Conservation (phyloP, 2,329 filamentous ascomycete species). For the Aspergillus sp. region DNA sequence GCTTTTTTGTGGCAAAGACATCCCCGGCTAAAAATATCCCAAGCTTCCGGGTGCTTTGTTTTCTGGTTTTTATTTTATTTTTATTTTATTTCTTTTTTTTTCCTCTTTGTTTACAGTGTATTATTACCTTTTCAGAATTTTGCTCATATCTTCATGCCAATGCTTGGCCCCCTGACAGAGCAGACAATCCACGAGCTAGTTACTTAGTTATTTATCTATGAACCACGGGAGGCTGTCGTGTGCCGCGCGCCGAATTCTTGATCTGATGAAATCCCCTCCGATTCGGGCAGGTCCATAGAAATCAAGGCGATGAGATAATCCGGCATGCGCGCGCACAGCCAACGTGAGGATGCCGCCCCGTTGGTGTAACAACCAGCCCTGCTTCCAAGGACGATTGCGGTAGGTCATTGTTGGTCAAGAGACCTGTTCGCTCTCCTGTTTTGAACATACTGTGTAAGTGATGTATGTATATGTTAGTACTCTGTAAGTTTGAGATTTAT, state of each 20-base stretch:
- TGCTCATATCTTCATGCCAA: not conserved
- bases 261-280: not conserved
- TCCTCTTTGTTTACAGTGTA: no score
- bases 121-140: no score
- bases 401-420: not conserved
- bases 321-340: not conserved
- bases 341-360: not conserved
- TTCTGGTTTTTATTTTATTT: not conserved
- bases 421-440: not conserved
- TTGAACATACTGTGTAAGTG: not conserved
- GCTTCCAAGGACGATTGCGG: not conserved
- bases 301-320: not conserved
- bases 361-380: not conserved
- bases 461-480: not conserved
- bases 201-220: no score
- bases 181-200: not conserved
- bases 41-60: not conserved
- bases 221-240: not conserved
- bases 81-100: no score
- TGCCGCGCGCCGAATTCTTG: not conserved
- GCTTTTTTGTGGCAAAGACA: not conserved
- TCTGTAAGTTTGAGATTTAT: not conserved
- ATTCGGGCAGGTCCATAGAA: not conserved
- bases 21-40: not conserved
- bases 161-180: not conserved